Conservation (phyloP, 345 rosid genomes). For the Camelina laxa region DNA sequence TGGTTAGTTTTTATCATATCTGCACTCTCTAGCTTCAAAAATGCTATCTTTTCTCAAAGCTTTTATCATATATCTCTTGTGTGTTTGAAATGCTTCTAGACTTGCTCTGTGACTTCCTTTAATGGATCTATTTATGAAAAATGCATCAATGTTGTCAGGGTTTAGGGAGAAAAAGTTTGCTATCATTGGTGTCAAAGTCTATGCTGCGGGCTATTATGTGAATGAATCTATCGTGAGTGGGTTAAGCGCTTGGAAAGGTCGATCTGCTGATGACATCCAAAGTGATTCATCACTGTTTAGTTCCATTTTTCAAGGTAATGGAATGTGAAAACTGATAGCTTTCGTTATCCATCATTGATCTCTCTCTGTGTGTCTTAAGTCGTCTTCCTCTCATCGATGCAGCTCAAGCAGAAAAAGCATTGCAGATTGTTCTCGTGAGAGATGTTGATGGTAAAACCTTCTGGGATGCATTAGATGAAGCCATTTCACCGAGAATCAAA, state of each 20-base stretch:
- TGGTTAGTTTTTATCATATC: constrained; percentile 51
- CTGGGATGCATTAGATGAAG: constrained; percentile 87
- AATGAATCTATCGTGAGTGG: constrained; percentile 53
- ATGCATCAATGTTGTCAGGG: constrained; percentile 52
- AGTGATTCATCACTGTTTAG: constrained; percentile 56
- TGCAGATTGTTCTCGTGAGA: constrained; percentile 86
- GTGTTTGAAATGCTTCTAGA: not conserved
- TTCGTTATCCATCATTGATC: not conserved
- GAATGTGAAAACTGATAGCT: not conserved
- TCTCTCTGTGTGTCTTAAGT: not conserved
- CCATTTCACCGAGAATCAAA: constrained; percentile 74
- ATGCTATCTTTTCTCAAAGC: not conserved
- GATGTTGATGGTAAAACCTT: constrained; percentile 95
- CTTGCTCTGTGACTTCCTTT: not conserved
- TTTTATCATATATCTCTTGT: not conserved
- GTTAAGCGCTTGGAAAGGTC: constrained; percentile 64
- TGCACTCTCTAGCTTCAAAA: not conserved
- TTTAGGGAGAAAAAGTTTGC: constrained; percentile 90
- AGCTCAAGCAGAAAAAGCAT: constrained; percentile 73
- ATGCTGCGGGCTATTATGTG: constrained; percentile 78
- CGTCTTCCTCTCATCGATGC: constrained; percentile 15
- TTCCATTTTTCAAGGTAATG: constrained; percentile 64
- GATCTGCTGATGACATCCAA: constrained; percentile 55
- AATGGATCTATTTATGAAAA: not conserved
- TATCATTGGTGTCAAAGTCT: constrained; percentile 81